phyloP scores from a whole-genome alignment of 1,139 yeast species.

The Suhomyces coccinellae region DNA sequence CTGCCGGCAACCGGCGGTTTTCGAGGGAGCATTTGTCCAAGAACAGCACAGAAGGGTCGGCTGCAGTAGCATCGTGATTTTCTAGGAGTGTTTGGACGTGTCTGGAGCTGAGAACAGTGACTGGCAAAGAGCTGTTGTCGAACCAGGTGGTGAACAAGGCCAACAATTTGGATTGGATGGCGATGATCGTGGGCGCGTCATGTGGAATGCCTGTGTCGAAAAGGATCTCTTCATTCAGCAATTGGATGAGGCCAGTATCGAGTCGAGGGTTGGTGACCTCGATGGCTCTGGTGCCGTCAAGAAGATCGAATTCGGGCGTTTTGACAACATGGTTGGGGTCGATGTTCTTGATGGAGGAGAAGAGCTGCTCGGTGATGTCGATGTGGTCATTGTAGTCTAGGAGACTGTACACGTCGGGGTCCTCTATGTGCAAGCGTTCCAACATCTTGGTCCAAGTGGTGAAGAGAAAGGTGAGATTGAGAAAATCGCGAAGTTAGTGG shows the following conservation, averaged over 20 bases:
- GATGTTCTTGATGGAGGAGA: constrained; percentile 31
- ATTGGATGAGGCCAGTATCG: constrained; percentile 59
- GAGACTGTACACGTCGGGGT: constrained; percentile 6
- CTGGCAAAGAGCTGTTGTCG: constrained; percentile 59
- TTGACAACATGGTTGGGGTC: constrained; percentile 49
- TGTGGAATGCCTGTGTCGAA: constrained; percentile 40
- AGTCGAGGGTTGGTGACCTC: constrained; percentile 62
- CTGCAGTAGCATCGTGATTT: constrained; percentile 4
- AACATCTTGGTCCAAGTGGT: constrained; percentile 3
- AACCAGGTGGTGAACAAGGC: constrained; percentile 60
- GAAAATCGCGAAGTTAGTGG: background rate
- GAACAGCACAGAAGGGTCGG: constrained; percentile 20
- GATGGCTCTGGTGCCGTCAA: constrained; percentile 75
- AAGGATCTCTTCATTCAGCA: constrained; percentile 38
- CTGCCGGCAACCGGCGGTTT: constrained; percentile 9
- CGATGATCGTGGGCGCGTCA: constrained; percentile 38
- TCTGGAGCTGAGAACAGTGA: constrained; percentile 63
- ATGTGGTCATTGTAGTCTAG: constrained; percentile 10
- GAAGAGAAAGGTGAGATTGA: background rate
- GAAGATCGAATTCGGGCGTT: constrained; percentile 53
- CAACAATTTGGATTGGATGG: constrained; percentile 45
- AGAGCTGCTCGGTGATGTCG: constrained; percentile 48
- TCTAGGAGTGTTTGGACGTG: constrained; percentile 57
- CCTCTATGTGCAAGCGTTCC: constrained; percentile 10
- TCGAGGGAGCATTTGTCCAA: constrained; percentile 12